Evolutionary conservation across 805 yeast species (phyloP).

Genomic region (Ogataea salicorniae): DNA sequence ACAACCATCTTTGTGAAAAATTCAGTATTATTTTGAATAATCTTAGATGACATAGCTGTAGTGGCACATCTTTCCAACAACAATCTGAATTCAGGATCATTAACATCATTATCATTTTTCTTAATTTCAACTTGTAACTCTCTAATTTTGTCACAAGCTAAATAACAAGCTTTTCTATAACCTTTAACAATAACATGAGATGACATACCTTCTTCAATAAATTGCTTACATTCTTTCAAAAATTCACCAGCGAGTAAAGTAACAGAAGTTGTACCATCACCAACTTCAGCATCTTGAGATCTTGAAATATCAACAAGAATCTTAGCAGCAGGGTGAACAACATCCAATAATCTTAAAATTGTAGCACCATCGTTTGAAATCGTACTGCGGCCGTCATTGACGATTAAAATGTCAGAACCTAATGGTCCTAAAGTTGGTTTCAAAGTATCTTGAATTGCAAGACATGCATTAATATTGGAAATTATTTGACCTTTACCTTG

Average conservation of each 20-base stretch:
- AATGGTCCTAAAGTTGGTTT: constrained; percentile 95
- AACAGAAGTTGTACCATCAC: constrained; percentile 97
- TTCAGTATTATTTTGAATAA: constrained; percentile 79
- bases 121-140: constrained; percentile 70
- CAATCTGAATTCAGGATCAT: constrained; percentile 56
- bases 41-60: constrained; percentile 95
- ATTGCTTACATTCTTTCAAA: constrained; percentile 81
- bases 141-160: constrained; percentile 67
- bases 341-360: constrained; percentile 82
- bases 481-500: constrained; percentile 96
- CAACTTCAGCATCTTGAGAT: constrained; percentile 97
- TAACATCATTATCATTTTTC: constrained; percentile 39
- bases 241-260: constrained; percentile 93
- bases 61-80: constrained; percentile 87
- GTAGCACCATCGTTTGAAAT: constrained; percentile 99
- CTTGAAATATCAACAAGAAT: constrained; percentile 90
- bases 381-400: constrained; percentile 81
- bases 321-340: constrained; percentile 98
- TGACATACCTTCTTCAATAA: constrained; percentile 94
- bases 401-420: constrained; percentile 93
- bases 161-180: constrained; percentile 70
- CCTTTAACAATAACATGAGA: constrained; percentile 87
- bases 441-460: constrained; percentile 94
- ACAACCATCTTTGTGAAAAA: constrained; percentile 96
- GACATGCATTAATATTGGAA: constrained; percentile 92